Evolutionary conservation across 2,329 filamentous ascomycete genomes (phyloP).

Genomic region (Colletotrichum orbiculare): DNA sequence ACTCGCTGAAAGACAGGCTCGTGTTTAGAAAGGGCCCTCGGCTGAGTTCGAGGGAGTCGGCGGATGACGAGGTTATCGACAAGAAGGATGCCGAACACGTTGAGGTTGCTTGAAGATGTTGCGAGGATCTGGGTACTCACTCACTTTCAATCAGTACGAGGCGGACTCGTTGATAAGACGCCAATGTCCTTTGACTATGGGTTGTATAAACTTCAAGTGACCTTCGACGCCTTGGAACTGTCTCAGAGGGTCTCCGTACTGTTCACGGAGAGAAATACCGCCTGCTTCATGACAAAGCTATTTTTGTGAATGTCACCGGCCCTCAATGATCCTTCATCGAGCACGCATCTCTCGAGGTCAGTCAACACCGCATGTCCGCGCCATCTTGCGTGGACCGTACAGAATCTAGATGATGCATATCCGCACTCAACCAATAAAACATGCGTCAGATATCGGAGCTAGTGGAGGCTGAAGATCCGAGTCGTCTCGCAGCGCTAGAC

Average conservation of each 20-base stretch:
- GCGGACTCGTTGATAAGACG: too few species aligned
- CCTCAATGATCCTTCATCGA: too few species aligned
- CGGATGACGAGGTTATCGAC: constrained; percentile 11
- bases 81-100: constrained; percentile 21
- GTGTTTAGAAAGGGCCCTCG: constrained; percentile 9
- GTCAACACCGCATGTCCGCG: background rate
- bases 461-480: constrained; percentile 2
- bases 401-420: background rate
- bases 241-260: too few species aligned
- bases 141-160: too few species aligned
- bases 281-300: too few species aligned
- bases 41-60: background rate
- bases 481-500: background rate
- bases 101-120: background rate
- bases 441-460: background rate
- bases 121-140: too few species aligned
- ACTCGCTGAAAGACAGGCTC: constrained; percentile 17
- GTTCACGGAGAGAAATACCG: too few species aligned
- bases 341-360: too few species aligned
- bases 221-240: too few species aligned
- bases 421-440: background rate
- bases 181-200: too few species aligned
- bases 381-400: background rate
- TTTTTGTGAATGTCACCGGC: too few species aligned
- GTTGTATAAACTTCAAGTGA: too few species aligned